A percentile compares a stretch with the other conserved stretches of the same genome.
phyloP scores from a whole-genome alignment of 306 rosid species.

The Heteromeles arbutifolia region DNA sequence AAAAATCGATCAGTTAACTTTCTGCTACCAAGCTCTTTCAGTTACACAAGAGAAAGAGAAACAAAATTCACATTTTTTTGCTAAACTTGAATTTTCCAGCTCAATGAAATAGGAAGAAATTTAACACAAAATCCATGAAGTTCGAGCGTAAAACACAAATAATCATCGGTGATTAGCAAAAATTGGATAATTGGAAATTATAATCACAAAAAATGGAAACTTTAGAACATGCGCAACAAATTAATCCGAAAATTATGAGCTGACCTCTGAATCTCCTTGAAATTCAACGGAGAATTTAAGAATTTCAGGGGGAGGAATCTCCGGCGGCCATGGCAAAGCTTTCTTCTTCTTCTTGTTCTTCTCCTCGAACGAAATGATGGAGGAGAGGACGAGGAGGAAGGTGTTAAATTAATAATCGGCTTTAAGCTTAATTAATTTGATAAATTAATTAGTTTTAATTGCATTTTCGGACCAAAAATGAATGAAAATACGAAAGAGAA shows the following conservation, averaged over 20 bases:
- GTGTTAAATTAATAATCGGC: background rate
- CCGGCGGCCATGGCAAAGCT: constrained; percentile 37
- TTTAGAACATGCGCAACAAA: background rate
- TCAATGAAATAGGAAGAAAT: background rate
- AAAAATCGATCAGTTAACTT: constrained; percentile 16
- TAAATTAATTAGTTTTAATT: background rate
- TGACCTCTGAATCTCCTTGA: constrained; percentile 21
- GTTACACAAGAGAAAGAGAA: background rate
- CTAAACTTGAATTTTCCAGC: background rate
- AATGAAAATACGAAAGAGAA: background rate
- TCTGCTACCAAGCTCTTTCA: constrained; percentile 6
- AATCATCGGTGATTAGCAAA: background rate
- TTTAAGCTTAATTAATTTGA: background rate
- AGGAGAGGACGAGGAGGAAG: background rate
- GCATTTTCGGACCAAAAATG: background rate
- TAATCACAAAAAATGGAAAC: background rate
- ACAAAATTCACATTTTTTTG: background rate
- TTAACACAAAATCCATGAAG: background rate
- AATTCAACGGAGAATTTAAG: background rate
- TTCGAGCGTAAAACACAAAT: background rate
- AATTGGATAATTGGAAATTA: background rate
- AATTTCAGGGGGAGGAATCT: background rate
- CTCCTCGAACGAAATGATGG: background rate
- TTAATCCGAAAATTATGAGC: background rate
- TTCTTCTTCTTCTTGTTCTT: constrained; percentile 8